Base-by-base conservation (phyloP, 1,284 basidiomycete genomes). In the Malassezia equina region DNA sequence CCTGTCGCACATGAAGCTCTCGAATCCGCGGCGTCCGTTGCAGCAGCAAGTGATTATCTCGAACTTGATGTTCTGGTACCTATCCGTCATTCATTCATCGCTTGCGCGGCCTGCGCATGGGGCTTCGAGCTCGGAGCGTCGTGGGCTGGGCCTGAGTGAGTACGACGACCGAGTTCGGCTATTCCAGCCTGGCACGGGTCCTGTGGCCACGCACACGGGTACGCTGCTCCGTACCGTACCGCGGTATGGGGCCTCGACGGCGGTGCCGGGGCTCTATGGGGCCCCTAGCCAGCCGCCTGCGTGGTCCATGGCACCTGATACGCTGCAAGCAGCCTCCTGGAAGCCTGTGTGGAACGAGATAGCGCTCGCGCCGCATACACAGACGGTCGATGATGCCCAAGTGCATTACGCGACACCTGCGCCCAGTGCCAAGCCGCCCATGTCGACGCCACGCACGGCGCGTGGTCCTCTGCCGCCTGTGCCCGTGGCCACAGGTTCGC, bases 51-150 rank as follows among this genome's bases (percentile, higher is more conserved):
- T 99, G 47, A 78, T 98, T 59, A 98, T 98, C 76, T 94, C 90
- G 68, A 98, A 98, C 75, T 80, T 98, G 64, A 98, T 96, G 91
- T 98, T 98, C 80, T 98, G 93, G 93, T 98, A 98, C 75, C 81
- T 98, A 34, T 88, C 89, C n/a, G 83, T 98, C 61, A 94, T 98
- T 77, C 95, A 96, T 75, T 90, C 79, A 29, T 74, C 78, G 6
- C 66, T 70, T 40, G 58, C 68, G 5, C 61, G 69, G 8, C 51
- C 55, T 11, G 19, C 44, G 43, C 19, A 19, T 9, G 32, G 32
- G 2, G 11, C 36, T 3, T 39, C 36, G 11, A 6, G 5, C 17
- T 4, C 19, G 17, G 36, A 39, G 36, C 40, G 24, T 15, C 32
- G 47, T 13, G 36, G 40, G 7, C 25, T 23, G 12, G 48, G 42